A percentile compares a stretch with the other conserved stretches of the same genome.
Evolutionary conservation across 129 eudicot species (phyloP).

Genomic region (Chrysanthemum lavandulifolium): DNA sequence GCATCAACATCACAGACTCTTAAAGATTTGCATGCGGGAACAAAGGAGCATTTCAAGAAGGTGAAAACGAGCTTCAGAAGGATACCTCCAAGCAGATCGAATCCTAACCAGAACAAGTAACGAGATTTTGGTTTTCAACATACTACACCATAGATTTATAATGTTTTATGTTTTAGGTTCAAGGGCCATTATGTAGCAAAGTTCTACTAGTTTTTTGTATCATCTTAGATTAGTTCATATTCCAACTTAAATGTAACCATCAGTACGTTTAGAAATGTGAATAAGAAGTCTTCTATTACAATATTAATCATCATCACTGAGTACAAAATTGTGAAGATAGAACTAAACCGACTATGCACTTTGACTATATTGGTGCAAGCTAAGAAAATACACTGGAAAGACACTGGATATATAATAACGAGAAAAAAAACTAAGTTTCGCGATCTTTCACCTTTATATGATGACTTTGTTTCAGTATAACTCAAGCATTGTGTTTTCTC

Average conservation of each 20-base stretch:
- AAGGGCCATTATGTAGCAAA: slow-evolving; percentile 28
- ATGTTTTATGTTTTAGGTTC: slow-evolving; percentile 34
- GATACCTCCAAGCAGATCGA: slow-evolving; percentile 82
- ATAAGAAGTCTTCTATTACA: slow-evolving; percentile 36
- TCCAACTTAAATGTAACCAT: slow-evolving; percentile 31
- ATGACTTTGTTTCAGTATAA: slow-evolving; percentile 27
- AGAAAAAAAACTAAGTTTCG: slow-evolving; percentile 11
- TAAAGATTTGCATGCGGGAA: slow-evolving; percentile 34
- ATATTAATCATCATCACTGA: slow-evolving; percentile 4
- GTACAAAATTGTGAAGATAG: slow-evolving; percentile 8
- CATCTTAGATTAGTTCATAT: slow-evolving; percentile 17
- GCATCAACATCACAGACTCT: slow-evolving; percentile 44
- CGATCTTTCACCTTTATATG: slow-evolving; percentile 31
- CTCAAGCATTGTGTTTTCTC: slow-evolving; percentile 27
- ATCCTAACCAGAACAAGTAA: slow-evolving; percentile 92
- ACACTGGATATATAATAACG: background rate
- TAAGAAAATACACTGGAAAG: background rate
- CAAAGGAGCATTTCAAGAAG: slow-evolving; percentile 51
- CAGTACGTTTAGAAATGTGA: slow-evolving; percentile 44
- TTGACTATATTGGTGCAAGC: slow-evolving; percentile 11
- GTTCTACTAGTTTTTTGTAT: slow-evolving; percentile 7
- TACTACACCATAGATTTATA: slow-evolving; percentile 14
- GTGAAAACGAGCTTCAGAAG: slow-evolving; percentile 52
- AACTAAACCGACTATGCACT: background rate
- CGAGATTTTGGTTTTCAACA: background rate